Conservation (phyloP, 1,139 yeast genomes). For the Pichia sp. region DNA sequence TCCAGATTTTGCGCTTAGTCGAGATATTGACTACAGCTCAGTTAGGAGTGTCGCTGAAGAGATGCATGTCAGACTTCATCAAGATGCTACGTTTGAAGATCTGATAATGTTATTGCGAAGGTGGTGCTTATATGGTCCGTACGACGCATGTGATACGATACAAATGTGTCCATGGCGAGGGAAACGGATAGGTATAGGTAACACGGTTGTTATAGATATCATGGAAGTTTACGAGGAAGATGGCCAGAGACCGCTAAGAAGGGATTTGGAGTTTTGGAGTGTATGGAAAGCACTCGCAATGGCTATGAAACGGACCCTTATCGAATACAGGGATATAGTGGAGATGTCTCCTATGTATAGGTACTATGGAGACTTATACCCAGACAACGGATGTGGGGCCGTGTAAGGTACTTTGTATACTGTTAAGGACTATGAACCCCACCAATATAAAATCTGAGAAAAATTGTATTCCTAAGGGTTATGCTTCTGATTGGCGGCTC, state of each 20-base stretch:
- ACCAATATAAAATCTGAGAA: too few species aligned
- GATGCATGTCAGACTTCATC: too few species aligned
- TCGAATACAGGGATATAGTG: constrained; percentile 3
- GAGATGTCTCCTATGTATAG: constrained; percentile 12
- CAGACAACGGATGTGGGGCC: constrained; percentile 13
- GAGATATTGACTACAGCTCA: too few species aligned
- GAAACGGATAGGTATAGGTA: constrained; percentile 1
- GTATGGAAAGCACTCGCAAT: constrained; percentile 10
- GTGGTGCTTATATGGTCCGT: constrained; percentile 15
- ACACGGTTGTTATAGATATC: constrained; percentile 2
- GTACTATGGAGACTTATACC: constrained; percentile 15
- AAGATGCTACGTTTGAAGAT: constrained; percentile 6
- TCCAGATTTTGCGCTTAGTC: too few species aligned
- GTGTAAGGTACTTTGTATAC: too few species aligned
- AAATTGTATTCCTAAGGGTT: too few species aligned
- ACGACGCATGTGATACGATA: not conserved
- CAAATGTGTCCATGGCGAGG: constrained; percentile 1
- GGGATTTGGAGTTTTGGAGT: too few species aligned
- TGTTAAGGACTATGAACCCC: too few species aligned
- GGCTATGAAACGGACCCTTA: constrained; percentile 6
- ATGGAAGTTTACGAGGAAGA: too few species aligned
- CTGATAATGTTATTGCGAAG: constrained; percentile 5
- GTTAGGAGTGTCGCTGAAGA: too few species aligned
- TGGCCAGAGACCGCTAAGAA: too few species aligned
- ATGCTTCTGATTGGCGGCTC: too few species aligned